phyloP scores from a whole-genome alignment of 345 rosid species.

The Eucalyptus regnans region DNA sequence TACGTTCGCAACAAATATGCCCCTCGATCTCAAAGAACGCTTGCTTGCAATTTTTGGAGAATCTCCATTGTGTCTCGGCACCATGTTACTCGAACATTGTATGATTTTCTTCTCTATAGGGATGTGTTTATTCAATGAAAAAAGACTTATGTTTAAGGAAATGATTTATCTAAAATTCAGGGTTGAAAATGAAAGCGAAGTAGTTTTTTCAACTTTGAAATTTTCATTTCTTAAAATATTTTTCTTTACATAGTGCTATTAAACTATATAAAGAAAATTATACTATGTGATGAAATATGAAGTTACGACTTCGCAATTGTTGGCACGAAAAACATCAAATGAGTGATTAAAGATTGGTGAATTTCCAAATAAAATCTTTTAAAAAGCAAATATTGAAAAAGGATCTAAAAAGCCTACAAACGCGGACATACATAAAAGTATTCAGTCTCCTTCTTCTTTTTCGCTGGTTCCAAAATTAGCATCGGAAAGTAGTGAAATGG shows the following conservation, averaged over 20 bases:
- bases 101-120: too few relatives aligned
- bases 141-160: neutral
- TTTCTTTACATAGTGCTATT: neutral
- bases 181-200: neutral
- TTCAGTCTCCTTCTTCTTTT: neutral
- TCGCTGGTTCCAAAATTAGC: neutral
- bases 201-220: neutral
- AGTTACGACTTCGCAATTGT: neutral
- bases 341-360: neutral
- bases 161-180: neutral
- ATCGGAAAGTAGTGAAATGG: neutral
- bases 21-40: neutral
- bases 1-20: neutral
- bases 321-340: neutral
- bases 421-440: neutral
- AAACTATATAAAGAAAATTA: neutral
- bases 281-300: neutral
- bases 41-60: neutral
- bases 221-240: neutral
- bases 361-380: neutral
- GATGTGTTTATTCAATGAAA: neutral
- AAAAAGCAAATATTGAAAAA: neutral
- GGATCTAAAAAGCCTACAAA: neutral
- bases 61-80: neutral
- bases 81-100: neutral